Evolutionary conservation across 257 asterid genomes (phyloP).

Genomic region (Voacanga thouarsii): DNA sequence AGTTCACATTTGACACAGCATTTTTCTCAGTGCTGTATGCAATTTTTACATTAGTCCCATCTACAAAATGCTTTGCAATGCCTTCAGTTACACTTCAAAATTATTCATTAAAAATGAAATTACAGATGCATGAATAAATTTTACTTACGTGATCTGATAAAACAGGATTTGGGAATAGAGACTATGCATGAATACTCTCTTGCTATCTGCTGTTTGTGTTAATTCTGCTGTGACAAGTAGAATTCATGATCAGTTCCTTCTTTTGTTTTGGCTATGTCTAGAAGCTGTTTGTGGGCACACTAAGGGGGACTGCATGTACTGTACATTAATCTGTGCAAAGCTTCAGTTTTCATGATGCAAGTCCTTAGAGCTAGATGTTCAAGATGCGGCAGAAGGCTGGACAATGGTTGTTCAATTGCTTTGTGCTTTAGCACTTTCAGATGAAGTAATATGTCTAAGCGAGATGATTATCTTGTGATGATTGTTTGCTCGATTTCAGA

Average conservation of each 20-base stretch:
- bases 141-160: not conserved
- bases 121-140: not conserved
- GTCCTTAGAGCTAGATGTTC: not conserved
- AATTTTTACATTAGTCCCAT: not conserved
- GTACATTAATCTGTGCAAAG: not conserved
- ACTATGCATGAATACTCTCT: not conserved
- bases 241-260: not conserved
- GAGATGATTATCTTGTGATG: not conserved
- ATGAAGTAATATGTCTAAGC: not conserved
- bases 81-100: not conserved
- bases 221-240: not conserved
- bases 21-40: not conserved
- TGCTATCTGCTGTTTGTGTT: not conserved
- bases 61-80: not conserved
- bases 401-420: not conserved
- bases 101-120: not conserved
- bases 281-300: not conserved
- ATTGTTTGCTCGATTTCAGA: not conserved
- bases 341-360: slow-evolving; percentile 6
- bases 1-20: not conserved
- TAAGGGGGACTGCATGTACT: not conserved
- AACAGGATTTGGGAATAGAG: not conserved
- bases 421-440: not conserved
- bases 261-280: not conserved
- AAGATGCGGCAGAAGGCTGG: not conserved